A percentile compares a stretch with the other conserved stretches of the same genome.
These are phyloP conservation scores for Tolypocladium ovalisporum DNA, from an alignment of 2,329 filamentous ascomycete genomes.

Conservation along the genomic window DNA sequence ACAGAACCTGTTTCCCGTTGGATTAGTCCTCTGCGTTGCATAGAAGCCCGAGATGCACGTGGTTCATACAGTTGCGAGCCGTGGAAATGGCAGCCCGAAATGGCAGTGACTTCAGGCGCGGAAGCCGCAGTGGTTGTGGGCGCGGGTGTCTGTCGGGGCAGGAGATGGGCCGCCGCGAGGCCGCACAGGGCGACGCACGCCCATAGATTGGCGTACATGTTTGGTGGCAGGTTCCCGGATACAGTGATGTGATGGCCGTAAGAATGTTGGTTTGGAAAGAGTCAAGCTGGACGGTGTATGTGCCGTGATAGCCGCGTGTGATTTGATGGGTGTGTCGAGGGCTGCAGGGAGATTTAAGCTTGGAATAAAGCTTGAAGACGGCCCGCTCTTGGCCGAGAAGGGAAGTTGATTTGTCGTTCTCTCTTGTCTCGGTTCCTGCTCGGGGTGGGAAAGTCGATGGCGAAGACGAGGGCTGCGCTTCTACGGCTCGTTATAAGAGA, in stretches of 20 bases:
- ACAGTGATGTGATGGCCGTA: not conserved
- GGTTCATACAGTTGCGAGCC: constrained; percentile 25
- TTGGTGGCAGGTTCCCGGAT: not conserved
- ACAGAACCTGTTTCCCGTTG: constrained; percentile 25
- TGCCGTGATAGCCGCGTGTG: not conserved
- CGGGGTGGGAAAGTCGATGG: too few relatives aligned
- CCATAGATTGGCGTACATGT: not conserved
- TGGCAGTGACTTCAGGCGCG: constrained; percentile 19
- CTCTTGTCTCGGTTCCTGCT: not conserved
- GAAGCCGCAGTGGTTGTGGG: constrained; percentile 11
- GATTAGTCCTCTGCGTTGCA: not conserved
- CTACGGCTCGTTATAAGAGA: not conserved
- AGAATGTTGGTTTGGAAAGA: not conserved
- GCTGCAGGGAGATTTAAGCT: not conserved
- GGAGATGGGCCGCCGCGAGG: constrained; percentile 10
- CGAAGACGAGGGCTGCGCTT: not conserved
- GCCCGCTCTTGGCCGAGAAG: not conserved
- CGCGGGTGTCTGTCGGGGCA: constrained; percentile 20
- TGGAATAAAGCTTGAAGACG: not conserved
- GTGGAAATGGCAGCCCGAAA: constrained; percentile 31
- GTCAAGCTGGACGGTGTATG: not conserved
- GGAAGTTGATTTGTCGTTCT: not conserved
- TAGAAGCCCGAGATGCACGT: not conserved
- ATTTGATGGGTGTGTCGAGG: not conserved
- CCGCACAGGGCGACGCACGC: constrained; percentile 8